Conservation (phyloP, 139 green algal species). For the Chlorella sorokiniana region DNA sequence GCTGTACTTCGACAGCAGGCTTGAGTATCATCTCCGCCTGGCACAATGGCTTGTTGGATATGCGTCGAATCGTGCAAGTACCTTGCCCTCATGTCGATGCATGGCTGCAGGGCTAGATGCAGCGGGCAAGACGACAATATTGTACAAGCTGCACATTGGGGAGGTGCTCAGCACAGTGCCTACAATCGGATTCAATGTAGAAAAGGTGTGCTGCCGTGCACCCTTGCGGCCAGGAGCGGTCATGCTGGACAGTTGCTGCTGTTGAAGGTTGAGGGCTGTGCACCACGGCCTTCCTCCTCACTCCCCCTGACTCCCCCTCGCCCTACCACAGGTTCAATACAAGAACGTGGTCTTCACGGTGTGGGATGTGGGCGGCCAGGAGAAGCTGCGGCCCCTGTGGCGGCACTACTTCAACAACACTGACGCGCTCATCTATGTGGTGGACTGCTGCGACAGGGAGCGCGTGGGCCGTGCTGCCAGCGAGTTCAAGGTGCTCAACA, state of each 20-base stretch:
- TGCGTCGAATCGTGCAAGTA: not conserved
- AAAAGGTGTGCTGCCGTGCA: constrained; percentile 23
- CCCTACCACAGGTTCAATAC: constrained; percentile 80
- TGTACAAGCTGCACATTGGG: constrained; percentile 99
- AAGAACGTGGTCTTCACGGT: constrained; percentile 96
- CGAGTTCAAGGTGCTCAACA: constrained; percentile 81
- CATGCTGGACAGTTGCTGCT: not conserved
- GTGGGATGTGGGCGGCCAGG: constrained; percentile 96
- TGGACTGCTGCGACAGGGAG: constrained; percentile 96
- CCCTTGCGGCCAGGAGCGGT: not conserved
- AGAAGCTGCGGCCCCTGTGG: constrained; percentile 96
- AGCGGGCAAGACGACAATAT: constrained; percentile 97
- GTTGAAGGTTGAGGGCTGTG: not conserved
- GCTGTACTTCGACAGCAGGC: no score
- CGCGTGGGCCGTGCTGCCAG: constrained; percentile 75
- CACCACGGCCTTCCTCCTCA: not conserved
- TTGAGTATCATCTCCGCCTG: no score
- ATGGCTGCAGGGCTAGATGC: constrained; percentile 84
- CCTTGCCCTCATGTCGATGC: not conserved
- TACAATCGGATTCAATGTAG: constrained; percentile 80
- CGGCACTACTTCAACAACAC: constrained; percentile 97
- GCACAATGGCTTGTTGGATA: no score
- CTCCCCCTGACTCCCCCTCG: not conserved
- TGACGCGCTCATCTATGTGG: constrained; percentile 98
- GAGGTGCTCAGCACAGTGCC: constrained; percentile 92